Conservation (phyloP, 2,329 filamentous ascomycete species). For the Ilyonectria sp. region DNA sequence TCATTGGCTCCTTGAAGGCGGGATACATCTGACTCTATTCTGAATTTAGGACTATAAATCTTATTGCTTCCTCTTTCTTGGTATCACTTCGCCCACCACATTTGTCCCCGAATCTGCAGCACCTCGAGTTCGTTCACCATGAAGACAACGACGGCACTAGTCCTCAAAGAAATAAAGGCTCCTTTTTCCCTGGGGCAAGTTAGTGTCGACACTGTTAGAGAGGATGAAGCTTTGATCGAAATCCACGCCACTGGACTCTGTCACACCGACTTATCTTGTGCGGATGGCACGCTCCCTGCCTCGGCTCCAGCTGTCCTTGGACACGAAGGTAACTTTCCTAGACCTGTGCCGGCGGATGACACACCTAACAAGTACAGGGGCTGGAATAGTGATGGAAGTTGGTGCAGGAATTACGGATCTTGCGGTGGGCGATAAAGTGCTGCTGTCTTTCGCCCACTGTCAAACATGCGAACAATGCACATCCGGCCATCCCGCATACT, state of each 20-base stretch:
- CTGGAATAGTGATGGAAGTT: constrained; percentile 23
- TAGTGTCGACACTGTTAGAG: constrained; percentile 14
- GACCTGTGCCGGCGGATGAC: background rate
- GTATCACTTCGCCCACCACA: too few species aligned
- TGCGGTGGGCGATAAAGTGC: constrained; percentile 18
- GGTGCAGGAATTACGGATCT: constrained; percentile 21
- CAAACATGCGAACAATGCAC: constrained; percentile 16
- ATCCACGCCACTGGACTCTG: constrained; percentile 25
- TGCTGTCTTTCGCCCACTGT: constrained; percentile 26
- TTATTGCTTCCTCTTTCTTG: too few species aligned
- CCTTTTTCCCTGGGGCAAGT: constrained; percentile 21
- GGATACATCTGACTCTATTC: background rate
- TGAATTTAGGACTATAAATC: too few species aligned
- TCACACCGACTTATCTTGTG: constrained; percentile 23
- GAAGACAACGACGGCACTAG: constrained; percentile 23
- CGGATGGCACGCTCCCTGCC: constrained; percentile 21
- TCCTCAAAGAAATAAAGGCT: constrained; percentile 20
- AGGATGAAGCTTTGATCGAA: constrained; percentile 24
- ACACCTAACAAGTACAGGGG: background rate
- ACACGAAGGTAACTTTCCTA: constrained; percentile 10
- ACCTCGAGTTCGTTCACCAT: background rate
- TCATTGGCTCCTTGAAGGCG: too few species aligned
- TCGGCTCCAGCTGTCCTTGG: constrained; percentile 27
- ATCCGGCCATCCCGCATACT: constrained; percentile 27
- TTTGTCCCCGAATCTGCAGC: background rate